These are phyloP conservation scores for Podaxis carcinomalis DNA, from an alignment of 768 basidiomycete species.

Conservation along the genomic window DNA sequence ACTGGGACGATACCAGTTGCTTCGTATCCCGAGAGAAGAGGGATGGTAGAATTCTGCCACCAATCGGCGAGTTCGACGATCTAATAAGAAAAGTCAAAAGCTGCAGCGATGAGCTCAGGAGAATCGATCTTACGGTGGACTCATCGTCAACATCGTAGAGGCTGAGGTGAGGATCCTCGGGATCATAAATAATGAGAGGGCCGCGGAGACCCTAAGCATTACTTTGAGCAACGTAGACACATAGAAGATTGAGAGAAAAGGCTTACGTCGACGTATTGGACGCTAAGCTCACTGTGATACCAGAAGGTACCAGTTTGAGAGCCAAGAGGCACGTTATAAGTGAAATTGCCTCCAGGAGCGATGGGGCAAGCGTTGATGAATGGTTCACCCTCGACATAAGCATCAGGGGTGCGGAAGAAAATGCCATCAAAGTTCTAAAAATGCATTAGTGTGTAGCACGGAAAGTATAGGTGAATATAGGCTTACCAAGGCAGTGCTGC, in stretches of 20 bases:
- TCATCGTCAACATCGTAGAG: conserved; percentile 14
- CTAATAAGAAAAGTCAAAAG: conserved; percentile 19
- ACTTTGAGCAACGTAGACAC: neutral
- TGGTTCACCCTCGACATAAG: conserved; percentile 13
- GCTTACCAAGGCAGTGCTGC: conserved; percentile 13
- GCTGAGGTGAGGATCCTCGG: conserved; percentile 21
- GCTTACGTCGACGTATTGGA: conserved; percentile 9
- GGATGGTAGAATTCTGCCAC: conserved; percentile 29
- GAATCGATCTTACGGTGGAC: neutral
- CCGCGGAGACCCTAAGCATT: conserved; percentile 37
- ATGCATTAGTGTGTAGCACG: neutral
- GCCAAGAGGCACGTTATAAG: conserved; percentile 30
- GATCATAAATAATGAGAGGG: conserved; percentile 32
- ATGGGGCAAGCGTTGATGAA: conserved; percentile 47
- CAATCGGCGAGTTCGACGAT: conserved; percentile 34
- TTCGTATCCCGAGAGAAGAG: conserved; percentile 24
- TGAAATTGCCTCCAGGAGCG: conserved; percentile 32
- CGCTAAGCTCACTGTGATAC: conserved; percentile 18
- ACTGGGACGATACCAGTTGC: conserved; percentile 25
- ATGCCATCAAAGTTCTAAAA: conserved; percentile 40
- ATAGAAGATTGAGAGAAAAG: neutral
- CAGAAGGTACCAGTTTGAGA: conserved; percentile 23
- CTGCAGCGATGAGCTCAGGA: conserved; percentile 11
- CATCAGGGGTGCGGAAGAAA: conserved; percentile 16
- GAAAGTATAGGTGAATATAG: neutral